Base-by-base conservation (phyloP, 768 basidiomycete genomes). In the Cubamyces sp. region DNA sequence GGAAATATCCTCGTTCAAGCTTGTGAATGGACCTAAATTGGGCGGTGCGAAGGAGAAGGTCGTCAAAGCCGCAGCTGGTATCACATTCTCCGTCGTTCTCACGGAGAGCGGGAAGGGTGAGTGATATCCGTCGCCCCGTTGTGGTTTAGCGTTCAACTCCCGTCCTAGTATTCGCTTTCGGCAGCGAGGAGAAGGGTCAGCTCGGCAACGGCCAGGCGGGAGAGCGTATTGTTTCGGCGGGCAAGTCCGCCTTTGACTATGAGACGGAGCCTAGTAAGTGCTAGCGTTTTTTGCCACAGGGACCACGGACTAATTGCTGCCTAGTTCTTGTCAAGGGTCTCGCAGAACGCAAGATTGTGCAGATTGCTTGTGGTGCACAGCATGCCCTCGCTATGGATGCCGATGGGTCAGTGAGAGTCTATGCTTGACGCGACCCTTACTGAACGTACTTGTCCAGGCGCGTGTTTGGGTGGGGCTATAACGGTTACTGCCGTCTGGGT, bases 121-220 rank as follows among this genome's bases (percentile, higher is more conserved):
- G 80, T 71, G 45, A 41, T 39, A 21, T 25, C 34, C 26, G 40
- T 49, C 21, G 45, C 40, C 19, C 1, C 53, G 25, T 42, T 40
- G 42, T 6, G 37, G 50, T 18, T 39, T 41, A 48, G 19, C 47
- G 18, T 48, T 58, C 25, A 42, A 50, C 23, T 37, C 26, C 50
- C 34, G 26, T 23, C 52, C 51, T 67, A 91, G 93, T 96, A 2
- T 98, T 90, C 69, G 83, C 93, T 1, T 90, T 94, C 65, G 96
- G 96, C 37, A 95, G 92, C 53, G 92, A 87, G 21, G 95, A 97
- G 74, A 87, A 92, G 61, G 96, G 96, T 1, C 96, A 97, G 66
- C 79, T 98, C 0, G 96, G 94, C 0, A 96, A 94, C 72, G 96
- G 96, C 18, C 86, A 86, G 65, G 96, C 94, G 0, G 94, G 96